These are phyloP conservation scores for Xylona heveae DNA, from an alignment of 495 filamentous ascomycete species.

Conservation along the genomic window DNA sequence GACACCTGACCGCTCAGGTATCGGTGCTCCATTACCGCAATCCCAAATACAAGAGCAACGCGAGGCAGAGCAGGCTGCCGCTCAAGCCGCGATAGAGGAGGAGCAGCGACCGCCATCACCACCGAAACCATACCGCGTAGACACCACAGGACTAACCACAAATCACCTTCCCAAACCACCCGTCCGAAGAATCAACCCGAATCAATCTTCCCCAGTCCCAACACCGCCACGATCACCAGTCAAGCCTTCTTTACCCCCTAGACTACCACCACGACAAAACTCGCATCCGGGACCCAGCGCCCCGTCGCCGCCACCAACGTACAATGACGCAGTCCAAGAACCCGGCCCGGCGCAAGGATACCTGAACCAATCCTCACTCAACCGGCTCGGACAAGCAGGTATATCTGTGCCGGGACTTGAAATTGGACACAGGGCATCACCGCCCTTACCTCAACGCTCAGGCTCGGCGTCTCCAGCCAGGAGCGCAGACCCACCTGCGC, in stretches of 20 bases:
- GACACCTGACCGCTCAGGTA: constrained; percentile 24
- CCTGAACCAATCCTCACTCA: constrained; percentile 47
- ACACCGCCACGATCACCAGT: constrained; percentile 9
- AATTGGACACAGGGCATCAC: constrained; percentile 28
- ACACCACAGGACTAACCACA: constrained; percentile 53
- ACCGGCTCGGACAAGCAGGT: constrained; percentile 51
- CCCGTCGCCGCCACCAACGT: constrained; percentile 30
- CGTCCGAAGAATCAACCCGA: constrained; percentile 22
- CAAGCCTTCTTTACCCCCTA: constrained; percentile 42
- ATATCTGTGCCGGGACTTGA: constrained; percentile 66
- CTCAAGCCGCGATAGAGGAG: constrained; percentile 17
- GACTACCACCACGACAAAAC: constrained; percentile 48
- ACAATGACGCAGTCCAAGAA: constrained; percentile 18
- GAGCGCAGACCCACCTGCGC: constrained; percentile 2
- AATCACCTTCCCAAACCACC: constrained; percentile 53
- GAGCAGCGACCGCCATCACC: constrained; percentile 25
- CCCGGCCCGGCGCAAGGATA: constrained; percentile 18
- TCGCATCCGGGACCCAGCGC: constrained; percentile 22
- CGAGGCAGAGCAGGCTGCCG: constrained; percentile 17
- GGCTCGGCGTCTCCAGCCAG: constrained; percentile 2
- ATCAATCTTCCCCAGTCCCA: not conserved
- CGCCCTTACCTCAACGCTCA: constrained; percentile 9
- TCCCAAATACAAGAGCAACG: constrained; percentile 22
- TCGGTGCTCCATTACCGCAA: constrained; percentile 25
- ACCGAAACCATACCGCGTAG: constrained; percentile 42